Conservation (phyloP, 441 rosid species). For the Jatropha multifida region DNA sequence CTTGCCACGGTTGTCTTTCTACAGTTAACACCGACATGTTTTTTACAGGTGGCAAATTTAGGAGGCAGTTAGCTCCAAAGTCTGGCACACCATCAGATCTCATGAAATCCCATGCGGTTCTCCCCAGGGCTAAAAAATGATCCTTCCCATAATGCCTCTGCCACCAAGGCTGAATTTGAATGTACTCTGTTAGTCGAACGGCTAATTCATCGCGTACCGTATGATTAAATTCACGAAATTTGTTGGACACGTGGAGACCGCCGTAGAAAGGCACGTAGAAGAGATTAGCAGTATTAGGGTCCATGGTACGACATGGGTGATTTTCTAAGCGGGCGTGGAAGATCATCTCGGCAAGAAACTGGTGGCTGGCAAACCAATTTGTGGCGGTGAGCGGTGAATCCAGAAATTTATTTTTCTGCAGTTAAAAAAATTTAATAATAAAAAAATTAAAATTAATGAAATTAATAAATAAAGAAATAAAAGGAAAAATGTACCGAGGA, state of each 20-base stretch:
- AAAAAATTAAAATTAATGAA: too few species aligned
- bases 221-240: conserved; percentile 37
- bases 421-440: too few species aligned
- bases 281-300: conserved; percentile 38
- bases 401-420: too few species aligned
- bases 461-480: too few species aligned
- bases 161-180: conserved; percentile 38
- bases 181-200: conserved; percentile 27
- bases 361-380: conserved; percentile 52
- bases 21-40: conserved; percentile 60
- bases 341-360: conserved; percentile 59
- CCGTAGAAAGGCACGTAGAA: conserved; percentile 62
- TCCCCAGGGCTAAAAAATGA: conserved; percentile 52
- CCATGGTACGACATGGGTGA: conserved; percentile 52
- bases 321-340: conserved; percentile 49
- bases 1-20: conserved; percentile 49
- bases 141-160: conserved; percentile 36
- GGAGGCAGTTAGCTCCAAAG: conserved; percentile 51
- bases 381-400: too few species aligned
- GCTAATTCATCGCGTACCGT: conserved; percentile 45
- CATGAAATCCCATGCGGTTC: conserved; percentile 67
- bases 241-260: conserved; percentile 55
- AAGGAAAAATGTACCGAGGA: too few species aligned
- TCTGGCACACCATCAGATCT: conserved; percentile 34
- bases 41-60: conserved; percentile 37